These are phyloP conservation scores for Cajanus cajan DNA, from an alignment of 306 rosid species.

Conservation along the genomic window DNA sequence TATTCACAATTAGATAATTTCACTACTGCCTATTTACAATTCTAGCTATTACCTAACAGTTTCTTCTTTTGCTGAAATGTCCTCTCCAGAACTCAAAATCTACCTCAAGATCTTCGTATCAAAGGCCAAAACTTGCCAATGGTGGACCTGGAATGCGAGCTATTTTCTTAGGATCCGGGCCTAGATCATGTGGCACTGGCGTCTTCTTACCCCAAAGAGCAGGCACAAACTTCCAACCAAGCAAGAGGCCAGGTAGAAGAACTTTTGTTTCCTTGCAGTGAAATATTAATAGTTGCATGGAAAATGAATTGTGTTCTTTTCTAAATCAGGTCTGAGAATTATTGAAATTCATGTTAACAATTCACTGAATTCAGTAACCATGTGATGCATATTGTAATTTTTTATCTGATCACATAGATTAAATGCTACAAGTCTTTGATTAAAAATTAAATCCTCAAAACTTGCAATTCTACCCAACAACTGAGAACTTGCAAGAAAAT, in stretches of 20 bases:
- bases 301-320: not conserved
- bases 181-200: slow-evolving; percentile 70
- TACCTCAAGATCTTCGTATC: slow-evolving; percentile 27
- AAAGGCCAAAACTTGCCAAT: slow-evolving; percentile 30
- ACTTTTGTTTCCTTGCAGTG: not conserved
- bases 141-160: slow-evolving; percentile 82
- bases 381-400: not conserved
- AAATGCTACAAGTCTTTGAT: not conserved
- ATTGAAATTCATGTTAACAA: not conserved
- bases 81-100: slow-evolving; percentile 34
- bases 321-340: not conserved
- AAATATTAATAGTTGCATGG: not conserved
- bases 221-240: slow-evolving; percentile 44
- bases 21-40: not conserved
- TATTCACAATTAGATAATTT: too few species aligned
- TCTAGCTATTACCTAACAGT: not conserved
- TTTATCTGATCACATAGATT: not conserved
- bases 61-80: slow-evolving; percentile 7
- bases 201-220: slow-evolving; percentile 75
- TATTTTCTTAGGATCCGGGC: slow-evolving; percentile 56
- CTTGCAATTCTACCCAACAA: not conserved
- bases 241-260: slow-evolving; percentile 58
- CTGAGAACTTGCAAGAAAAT: not conserved
- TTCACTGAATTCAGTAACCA: not conserved
- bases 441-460: not conserved